Conservation (phyloP, 352 stramenopile genomes). For the Phytophthora niederhauseri region DNA sequence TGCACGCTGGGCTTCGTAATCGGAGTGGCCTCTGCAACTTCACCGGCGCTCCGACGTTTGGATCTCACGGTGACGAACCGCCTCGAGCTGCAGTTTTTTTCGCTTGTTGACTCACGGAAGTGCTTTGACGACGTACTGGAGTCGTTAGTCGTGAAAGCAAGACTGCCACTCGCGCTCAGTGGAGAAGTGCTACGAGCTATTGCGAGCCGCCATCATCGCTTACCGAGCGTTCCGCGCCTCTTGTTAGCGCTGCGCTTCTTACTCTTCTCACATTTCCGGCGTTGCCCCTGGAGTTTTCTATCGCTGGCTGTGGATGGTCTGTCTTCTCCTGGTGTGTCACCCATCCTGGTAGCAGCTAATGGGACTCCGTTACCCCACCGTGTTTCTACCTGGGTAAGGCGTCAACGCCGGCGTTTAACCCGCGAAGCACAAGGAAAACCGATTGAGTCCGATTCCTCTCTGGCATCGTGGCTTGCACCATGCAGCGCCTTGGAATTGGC, state of each 20-base stretch:
- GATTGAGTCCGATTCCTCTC: constrained; percentile 3
- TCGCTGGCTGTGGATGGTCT: constrained; percentile 31
- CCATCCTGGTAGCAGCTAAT: constrained; percentile 22
- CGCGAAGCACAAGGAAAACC: constrained; percentile 11
- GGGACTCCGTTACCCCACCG: constrained; percentile 27
- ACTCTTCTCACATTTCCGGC: constrained; percentile 65
- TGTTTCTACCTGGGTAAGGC: constrained; percentile 33
- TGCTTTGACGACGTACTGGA: constrained; percentile 82
- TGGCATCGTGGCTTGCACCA: constrained; percentile 31
- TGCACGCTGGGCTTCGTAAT: constrained; percentile 65
- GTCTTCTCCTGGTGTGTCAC: constrained; percentile 19
- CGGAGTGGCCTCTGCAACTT: constrained; percentile 70
- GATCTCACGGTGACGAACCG: constrained; percentile 54
- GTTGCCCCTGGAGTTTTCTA: constrained; percentile 66
- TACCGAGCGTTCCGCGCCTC: constrained; percentile 73
- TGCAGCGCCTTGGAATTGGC: constrained; percentile 46
- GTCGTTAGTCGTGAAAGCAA: constrained; percentile 63
- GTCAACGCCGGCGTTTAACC: constrained; percentile 17
- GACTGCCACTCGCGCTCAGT: constrained; percentile 59
- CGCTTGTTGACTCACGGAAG: constrained; percentile 75
- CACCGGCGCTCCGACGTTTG: constrained; percentile 67
- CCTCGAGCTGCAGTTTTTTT: constrained; percentile 81
- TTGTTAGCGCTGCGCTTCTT: constrained; percentile 67
- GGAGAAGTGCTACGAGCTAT: constrained; percentile 59
- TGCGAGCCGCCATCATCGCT: constrained; percentile 49